Conservation (phyloP, 1,284 basidiomycete species). For the Microbotryomycetes sp. region DNA sequence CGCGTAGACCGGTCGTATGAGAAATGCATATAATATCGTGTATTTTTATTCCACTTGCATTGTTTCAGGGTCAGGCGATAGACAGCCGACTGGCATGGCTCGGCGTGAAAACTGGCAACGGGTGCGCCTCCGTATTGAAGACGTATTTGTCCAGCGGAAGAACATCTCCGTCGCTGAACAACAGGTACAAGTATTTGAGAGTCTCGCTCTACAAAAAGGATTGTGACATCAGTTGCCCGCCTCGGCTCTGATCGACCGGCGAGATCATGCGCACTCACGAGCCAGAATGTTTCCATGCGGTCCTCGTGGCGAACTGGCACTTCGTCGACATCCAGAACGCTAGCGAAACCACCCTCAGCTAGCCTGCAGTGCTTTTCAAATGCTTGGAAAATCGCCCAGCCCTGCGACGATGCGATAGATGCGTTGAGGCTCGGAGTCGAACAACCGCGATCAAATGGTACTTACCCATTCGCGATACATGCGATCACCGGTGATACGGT, state of each 20-base stretch:
- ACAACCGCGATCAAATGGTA: not conserved
- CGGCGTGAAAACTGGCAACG: not conserved
- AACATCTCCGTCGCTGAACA: constrained; percentile 67
- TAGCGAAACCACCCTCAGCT: constrained; percentile 71
- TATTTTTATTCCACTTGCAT: too few species aligned
- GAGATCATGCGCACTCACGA: constrained; percentile 52
- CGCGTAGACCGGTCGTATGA: too few species aligned
- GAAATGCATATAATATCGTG: too few species aligned
- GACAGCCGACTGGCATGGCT: not conserved
- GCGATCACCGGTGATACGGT: constrained; percentile 72
- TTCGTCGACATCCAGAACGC: constrained; percentile 74
- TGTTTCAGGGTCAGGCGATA: too few species aligned
- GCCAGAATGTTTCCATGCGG: constrained; percentile 92
- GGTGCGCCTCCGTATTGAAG: constrained; percentile 64
- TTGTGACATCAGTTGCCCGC: not conserved
- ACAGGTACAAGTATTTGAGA: constrained; percentile 85
- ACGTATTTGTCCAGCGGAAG: constrained; percentile 66
- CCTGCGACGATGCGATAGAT: constrained; percentile 40
- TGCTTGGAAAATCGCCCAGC: constrained; percentile 85
- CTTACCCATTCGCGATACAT: constrained; percentile 56
- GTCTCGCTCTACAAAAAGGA: constrained; percentile 65
- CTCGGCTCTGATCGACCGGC: not conserved
- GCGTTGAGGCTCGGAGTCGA: too few species aligned
- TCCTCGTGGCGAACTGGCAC: constrained; percentile 64
- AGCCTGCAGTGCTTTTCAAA: constrained; percentile 77